Conservation (phyloP, 345 rosid species). For the Lepidium africanum region DNA sequence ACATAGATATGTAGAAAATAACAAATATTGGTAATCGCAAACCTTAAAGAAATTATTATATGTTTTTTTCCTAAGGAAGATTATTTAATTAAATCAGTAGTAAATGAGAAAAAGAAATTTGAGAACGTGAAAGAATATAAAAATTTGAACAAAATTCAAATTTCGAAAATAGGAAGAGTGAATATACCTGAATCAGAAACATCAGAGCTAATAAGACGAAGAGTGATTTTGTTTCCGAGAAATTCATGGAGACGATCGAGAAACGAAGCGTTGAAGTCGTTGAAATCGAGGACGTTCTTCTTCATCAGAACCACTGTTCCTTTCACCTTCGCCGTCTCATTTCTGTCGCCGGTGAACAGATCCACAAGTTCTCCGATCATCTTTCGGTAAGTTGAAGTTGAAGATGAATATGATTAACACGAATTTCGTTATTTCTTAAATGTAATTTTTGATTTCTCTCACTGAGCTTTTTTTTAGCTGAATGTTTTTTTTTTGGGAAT, state of each 20-base stretch:
- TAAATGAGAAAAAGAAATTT: background rate
- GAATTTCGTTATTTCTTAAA: background rate
- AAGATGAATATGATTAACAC: background rate
- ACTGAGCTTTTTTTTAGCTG: background rate
- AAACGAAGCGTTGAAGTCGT: constrained; percentile 56
- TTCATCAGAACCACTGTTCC: constrained; percentile 83
- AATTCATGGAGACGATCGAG: constrained; percentile 62
- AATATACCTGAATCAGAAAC: constrained; percentile 34
- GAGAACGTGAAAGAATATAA: background rate
- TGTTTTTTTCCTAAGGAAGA: background rate
- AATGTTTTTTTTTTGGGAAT: background rate
- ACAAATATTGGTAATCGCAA: constrained; percentile 3
- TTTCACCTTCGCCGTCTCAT: constrained; percentile 31
- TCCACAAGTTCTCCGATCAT: constrained; percentile 26
- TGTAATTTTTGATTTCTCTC: background rate
- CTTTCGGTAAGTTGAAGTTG: background rate
- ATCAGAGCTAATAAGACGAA: constrained; percentile 70
- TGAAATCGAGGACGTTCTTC: constrained; percentile 81
- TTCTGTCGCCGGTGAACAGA: constrained; percentile 19
- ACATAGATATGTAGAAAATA: background rate
- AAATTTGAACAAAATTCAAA: background rate
- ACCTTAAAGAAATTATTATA: background rate
- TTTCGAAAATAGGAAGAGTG: background rate
- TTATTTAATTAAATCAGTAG: background rate
- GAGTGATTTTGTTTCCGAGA: constrained; percentile 49